Base-by-base conservation (phyloP, 495 filamentous ascomycete genomes). In the Melanomma pulvis-pyrius region DNA sequence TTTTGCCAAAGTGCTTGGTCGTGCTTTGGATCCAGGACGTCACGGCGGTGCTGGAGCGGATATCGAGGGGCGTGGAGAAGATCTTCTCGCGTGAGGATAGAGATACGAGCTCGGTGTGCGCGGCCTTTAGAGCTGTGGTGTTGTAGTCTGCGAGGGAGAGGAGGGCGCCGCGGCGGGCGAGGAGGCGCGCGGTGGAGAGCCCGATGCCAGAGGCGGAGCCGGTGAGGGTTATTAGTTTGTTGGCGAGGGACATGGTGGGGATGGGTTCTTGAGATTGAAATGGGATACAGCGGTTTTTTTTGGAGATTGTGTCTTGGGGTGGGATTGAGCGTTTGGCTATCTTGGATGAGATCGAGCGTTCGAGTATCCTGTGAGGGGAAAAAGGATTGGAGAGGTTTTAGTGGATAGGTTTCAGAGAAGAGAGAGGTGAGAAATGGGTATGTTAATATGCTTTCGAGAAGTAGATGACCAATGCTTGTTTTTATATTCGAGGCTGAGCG, bases 61-160 rank as follows among this genome's bases (percentile, higher is more conserved):
- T 48, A 49, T 65, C 67, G 28, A 70, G 29, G n/a, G 24, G 13
- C 22, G 29, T 47, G 9, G 54, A 28, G 46, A 54, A 9, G 28
- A 62, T 24, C 17, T 48, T 19, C 13, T 19, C 28, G 19, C 28
- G n/a, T 30, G 50, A 48, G 28, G 29, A 46, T 30, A 58, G 21
- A 2, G 47, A 26, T 30, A 17, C 25, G 32, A 70, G 49, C 15
- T 56, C 30, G 1, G 52, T 36, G 22, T 28, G 22, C 19, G 67
- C 67, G 29, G 44, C 30, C 8, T 24, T 26, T 13, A 69, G 67
- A 15, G 29, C 30, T 15, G 29, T n/a, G 13, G 13, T 3, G 39
- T 61, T 61, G 55, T 36, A 39, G 51, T 70, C 67, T 48, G 62
- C 49, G 55, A 70, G 44, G 55, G 56, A 54, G 36, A 70, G 62